Base-by-base conservation (phyloP, 768 basidiomycete species). In the Calocybe indica region DNA sequence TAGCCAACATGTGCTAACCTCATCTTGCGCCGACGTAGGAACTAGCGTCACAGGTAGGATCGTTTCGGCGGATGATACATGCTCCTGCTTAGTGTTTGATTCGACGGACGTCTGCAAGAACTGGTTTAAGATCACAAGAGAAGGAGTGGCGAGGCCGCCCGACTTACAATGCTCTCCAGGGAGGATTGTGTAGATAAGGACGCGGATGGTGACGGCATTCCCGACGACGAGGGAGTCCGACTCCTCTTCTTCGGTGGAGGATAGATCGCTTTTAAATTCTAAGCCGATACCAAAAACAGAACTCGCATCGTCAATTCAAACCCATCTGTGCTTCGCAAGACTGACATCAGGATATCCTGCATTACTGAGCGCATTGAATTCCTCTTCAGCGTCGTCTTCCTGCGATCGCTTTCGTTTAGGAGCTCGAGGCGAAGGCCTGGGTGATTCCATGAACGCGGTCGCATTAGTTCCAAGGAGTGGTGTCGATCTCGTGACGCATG, bases 181-280 rank as follows among this genome's bases (percentile, higher is more conserved):
- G n/a, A 15, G 43, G 45, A 36, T 49, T 50, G 54, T 29, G 49
- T 50, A n/a, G 48, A 22, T 36, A 47, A 45, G 15, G 52, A 51
- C 13, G 5, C 29, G 28, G 50, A 31, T 5, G 40, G 43, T 37
- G 55, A 48, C 6, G 14, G 38, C 31, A 29, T n/a, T n/a, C 32
- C 37, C 29, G 38, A 31, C 11, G 52, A 50, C 12, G 73, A 67
- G n/a, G 73, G 73, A 33, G 74, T 75, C 59, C 56, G 70, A 59
- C 63, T 74, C 51, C 71, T 52, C 52, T 63, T 64, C 46, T 59
- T 59, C 3, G 62, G 22, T 4, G 22, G 56, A 48, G 75, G 74
- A 52, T 78, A 76, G 46, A 76, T 72, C 46, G 72, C 63, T 3
- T 65, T 61, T n/a, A 75, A 66, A 47, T 78, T 76, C 75, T 78